Evolutionary conservation across 2,329 filamentous ascomycete species (phyloP), one percentile per base, ranked within the genome.

Genomic region (Neonectria magnoliae): DNA sequence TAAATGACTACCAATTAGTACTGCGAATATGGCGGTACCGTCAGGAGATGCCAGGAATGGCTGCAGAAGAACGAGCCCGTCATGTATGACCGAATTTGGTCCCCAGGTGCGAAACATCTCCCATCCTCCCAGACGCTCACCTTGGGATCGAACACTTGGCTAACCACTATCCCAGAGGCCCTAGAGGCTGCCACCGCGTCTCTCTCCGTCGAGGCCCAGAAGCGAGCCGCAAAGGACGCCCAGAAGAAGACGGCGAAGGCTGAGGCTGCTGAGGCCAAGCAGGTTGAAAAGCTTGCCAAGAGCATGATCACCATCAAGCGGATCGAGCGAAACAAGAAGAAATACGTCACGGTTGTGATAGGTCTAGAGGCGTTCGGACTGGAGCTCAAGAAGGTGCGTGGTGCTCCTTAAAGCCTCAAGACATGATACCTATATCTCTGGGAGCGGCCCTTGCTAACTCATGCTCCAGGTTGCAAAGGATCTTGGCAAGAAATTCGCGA

Each of bases 41-140:
- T 92, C 25, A 97, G 94, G 82, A 99, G 98, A 83, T 99, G 96
- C 83, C 92, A 95, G 80, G 94, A 98, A 79, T 99, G 96, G 96
- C 89, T 99, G 20, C 84, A 93, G 75, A 88, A 90, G 69, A 86
- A 89, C 70, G 87, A 97, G 73, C 87, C 90, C 3, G 84, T 87
- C 51, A 83, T 98, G 78, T 97, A 97, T 81, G 81, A 87, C 67
- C 84, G 84, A 74, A 87, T 99, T 80, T 98, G 97, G 87, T 97
- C 94, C 54, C 87, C 92, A 81, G 93, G 94, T 95, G 83, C 68
- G 81, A 71, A 54, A 38, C 45, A 52, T 11, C 13, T 61, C 52
- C 14, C 47, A 41, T 27, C 25, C 25, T 56, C 54, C 55, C 42
- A 58, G 41, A 56, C 3, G 5, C 18, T 48, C 33, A 36, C 27